Base-by-base conservation (phyloP, 768 basidiomycete genomes). In the Cyathus striatus region DNA sequence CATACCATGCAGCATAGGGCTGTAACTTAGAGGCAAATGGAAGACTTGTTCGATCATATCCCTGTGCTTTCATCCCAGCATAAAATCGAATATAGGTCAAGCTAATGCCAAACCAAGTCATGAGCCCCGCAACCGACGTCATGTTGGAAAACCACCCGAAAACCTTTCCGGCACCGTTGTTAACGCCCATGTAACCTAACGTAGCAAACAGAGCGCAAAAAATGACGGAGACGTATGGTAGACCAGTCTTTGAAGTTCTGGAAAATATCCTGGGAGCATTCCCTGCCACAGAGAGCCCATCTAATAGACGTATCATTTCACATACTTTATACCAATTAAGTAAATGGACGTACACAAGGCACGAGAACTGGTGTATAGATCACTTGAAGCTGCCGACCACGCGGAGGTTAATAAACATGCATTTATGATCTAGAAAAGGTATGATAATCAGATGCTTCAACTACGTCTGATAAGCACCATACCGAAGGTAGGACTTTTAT, bases 351-450 rank as follows among this genome's bases (percentile, higher is more conserved):
- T 48, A 88, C 86, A 94, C 6, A 97, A 73, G 0, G 86, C 87
- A 42, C 88, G 81, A 14, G 91, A 92, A 36, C 85, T 84, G 3
- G 90, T 93, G 66, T 91, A 95, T 36, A 96, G 60, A 58, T 95
- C 91, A 59, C 85, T 87, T 18, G 83, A 84, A 4, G 88, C 90
- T 24, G 93, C 92, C 20, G 92, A 95, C 85, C 89, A 93, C 4
- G 93, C 92, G 2, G 91, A 90, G 27, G 86, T 90, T 49, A 98
- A 64, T 12, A 95, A 71, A 58, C 78, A 81, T 3, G 85, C 87
- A 55, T 90, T 91, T 58, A 90, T 89, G 27, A 90, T 68, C 83
- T n/a, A n/a, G n/a, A n/a, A n/a, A n/a, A n/a, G n/a, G n/a, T n/a
- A n/a, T n/a, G n/a, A n/a, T n/a, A n/a, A n/a, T n/a, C n/a, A n/a